Conservation (phyloP, 495 filamentous ascomycete species). For the Trichocladium uniseriatum region DNA sequence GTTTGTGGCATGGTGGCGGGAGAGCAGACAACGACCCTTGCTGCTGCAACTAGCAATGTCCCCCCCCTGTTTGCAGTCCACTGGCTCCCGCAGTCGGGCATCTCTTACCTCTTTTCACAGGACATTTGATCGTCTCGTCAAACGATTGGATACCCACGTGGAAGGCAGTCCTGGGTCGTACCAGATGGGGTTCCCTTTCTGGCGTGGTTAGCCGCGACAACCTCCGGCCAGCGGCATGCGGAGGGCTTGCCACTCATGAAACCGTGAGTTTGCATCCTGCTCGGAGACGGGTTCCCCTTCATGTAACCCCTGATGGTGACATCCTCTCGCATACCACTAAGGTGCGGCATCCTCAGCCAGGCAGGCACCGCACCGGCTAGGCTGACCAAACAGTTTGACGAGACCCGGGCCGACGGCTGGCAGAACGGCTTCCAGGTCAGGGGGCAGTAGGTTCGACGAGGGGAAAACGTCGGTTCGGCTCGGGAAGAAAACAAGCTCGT, state of each 20-base stretch:
- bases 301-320: not conserved
- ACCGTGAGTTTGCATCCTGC: not conserved
- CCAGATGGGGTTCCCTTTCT: conserved; percentile 5
- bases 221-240: not conserved
- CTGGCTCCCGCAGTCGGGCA: not conserved
- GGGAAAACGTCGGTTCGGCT: not conserved
- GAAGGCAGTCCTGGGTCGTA: not conserved
- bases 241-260: not conserved
- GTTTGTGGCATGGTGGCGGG: conserved; percentile 1
- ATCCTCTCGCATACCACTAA: not conserved
- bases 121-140: too few relatives aligned
- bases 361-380: not conserved
- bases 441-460: not conserved
- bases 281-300: too few relatives aligned
- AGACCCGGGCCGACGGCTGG: conserved; percentile 3
- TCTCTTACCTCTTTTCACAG: not conserved
- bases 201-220: conserved; percentile 12
- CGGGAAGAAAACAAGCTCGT: conserved; percentile 6
- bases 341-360: not conserved
- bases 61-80: conserved; percentile 12
- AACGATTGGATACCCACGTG: conserved; percentile 14
- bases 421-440: not conserved
- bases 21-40: not conserved
- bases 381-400: not conserved
- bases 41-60: not conserved